Evolutionary conservation across 2,329 filamentous ascomycete genomes (phyloP).

Genomic region (Acrocalymma vagum): DNA sequence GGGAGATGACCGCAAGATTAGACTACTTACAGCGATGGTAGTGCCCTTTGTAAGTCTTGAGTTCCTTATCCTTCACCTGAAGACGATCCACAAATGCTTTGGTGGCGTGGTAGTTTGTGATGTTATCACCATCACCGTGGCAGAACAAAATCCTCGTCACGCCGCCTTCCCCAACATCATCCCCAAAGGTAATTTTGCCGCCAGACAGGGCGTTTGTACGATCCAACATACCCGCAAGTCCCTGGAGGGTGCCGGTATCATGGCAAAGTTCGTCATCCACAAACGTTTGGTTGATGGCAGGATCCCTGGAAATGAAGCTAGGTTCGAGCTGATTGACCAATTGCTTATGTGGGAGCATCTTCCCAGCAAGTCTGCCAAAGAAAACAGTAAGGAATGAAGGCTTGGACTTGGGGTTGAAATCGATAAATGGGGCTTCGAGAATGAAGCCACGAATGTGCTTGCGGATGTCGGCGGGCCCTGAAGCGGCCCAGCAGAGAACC

Average conservation of each 20-base stretch:
- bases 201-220: constrained; percentile 68
- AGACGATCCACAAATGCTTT: constrained; percentile 69
- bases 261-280: constrained; percentile 76
- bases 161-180: constrained; percentile 57
- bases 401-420: constrained; percentile 70
- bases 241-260: constrained; percentile 85
- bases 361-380: constrained; percentile 72
- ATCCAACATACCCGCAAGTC: constrained; percentile 79
- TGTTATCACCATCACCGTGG: constrained; percentile 79
- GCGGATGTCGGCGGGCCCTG: constrained; percentile 61
- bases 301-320: constrained; percentile 72
- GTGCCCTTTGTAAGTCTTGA: constrained; percentile 78
- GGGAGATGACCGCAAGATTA: constrained; percentile 2
- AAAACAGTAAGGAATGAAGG: constrained; percentile 71
- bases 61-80: constrained; percentile 71
- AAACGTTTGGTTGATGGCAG: constrained; percentile 67
- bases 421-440: constrained; percentile 80
- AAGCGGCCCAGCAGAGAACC: constrained; percentile 67
- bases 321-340: constrained; percentile 72
- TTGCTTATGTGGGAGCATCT: constrained; percentile 72
- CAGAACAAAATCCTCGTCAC: constrained; percentile 74
- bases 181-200: constrained; percentile 59
- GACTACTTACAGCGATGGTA: constrained; percentile 71
- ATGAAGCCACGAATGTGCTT: constrained; percentile 75
- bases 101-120: constrained; percentile 71